Conservation (phyloP, 306 rosid species). For the Trifolium subterraneum region DNA sequence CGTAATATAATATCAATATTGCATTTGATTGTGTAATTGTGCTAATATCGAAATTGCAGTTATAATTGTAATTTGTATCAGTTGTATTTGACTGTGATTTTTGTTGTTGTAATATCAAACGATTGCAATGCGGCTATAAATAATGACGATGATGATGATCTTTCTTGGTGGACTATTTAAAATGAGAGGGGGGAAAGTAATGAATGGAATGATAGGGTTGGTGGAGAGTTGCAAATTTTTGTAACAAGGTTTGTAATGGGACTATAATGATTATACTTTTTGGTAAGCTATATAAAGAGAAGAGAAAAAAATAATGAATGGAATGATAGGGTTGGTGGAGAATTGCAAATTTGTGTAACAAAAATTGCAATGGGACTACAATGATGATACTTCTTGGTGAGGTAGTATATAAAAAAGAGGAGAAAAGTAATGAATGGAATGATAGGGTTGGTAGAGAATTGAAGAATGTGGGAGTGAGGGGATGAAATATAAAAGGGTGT, state of each 20-base stretch:
- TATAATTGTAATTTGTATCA: neutral
- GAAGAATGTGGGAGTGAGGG: constrained; percentile 23
- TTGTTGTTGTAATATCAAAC: neutral
- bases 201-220: constrained; percentile 8
- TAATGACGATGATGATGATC: neutral
- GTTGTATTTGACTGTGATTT: neutral
- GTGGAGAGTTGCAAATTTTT: constrained; percentile 32
- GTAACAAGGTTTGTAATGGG: neutral
- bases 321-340: constrained; percentile 11
- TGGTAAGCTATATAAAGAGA: neutral
- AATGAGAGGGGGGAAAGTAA: neutral
- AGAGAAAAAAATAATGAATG: neutral
- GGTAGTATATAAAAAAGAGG: neutral
- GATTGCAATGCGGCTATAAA: neutral
- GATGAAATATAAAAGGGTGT: constrained; percentile 27
- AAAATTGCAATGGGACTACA: neutral
- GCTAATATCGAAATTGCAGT: neutral
- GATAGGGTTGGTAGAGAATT: constrained; percentile 45
- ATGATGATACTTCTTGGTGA: neutral
- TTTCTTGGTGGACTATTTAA: neutral
- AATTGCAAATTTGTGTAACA: constrained; percentile 26
- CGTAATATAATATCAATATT: neutral
- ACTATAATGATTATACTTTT: neutral
- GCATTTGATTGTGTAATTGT: too few species aligned
- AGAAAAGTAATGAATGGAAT: constrained; percentile 11